Evolutionary conservation across 345 rosid genomes (phyloP), one percentile per base, ranked within the genome.

Genomic region (Populus tremula): DNA sequence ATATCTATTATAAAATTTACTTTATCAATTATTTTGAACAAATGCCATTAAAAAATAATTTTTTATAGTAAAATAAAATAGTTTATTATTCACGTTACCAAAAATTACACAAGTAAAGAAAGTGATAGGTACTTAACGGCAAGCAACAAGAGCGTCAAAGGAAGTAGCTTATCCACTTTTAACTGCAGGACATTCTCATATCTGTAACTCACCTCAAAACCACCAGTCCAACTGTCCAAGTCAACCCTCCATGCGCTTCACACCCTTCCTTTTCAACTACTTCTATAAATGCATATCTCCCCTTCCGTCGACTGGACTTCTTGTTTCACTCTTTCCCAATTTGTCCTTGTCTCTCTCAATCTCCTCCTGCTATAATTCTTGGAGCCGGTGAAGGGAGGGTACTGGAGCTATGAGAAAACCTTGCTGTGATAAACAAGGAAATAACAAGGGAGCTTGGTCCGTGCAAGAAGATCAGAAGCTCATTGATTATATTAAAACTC

Each of bases 381-480:
- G 76, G 54, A 38, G 49, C 2, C 66, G 14, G 56, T 12, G 25
- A 20, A 35, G 17, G 1, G 23, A 36, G 49, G n/a, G 9, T 20
- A 7, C n/a, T 17, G 1, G 8, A 69, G 20, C 72, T 13, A 77
- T 77, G 79, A 77, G 79, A 77, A 77, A 61, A 45, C 79, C 79
- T 43, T 77, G 79, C 75, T 77, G 79, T 31, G 79, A 77, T 45
- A 77, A 70, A 77, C n/a, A 70, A 61, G 79, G 74, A 1, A 77
- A 77, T 36, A 77, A 77, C 59, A 87, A 77, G 76, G 90, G 87
- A 66, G 82, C 87, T 21, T 88, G 91, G 91, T 80, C 87, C 7
- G 76, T 68, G 69, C 87, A 89, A 70, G 91, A 87, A 79, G 90
- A 87, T 61, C 66, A 47, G 23, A 81, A 84, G 47, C 86, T 89